Conservation (phyloP, 768 basidiomycete species). For the Russula abietina region DNA sequence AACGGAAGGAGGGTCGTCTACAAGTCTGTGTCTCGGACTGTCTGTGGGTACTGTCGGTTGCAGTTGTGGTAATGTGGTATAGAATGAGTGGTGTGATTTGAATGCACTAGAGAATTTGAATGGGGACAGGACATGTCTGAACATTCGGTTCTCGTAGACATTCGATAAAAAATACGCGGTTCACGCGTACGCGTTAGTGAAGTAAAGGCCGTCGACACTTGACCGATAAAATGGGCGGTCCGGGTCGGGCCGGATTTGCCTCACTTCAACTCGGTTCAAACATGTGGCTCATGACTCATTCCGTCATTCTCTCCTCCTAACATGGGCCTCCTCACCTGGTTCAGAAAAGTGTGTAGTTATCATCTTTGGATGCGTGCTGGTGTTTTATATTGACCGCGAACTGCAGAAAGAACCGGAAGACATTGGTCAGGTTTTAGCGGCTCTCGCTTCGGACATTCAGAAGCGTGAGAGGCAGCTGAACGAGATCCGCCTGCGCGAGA, state of each 20-base stretch:
- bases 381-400: background rate
- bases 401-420: constrained; percentile 56
- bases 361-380: background rate
- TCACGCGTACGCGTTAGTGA: background rate
- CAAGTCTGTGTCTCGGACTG: background rate
- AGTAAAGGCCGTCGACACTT: background rate
- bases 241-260: background rate
- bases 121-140: constrained; percentile 10
- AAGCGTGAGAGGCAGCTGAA: constrained; percentile 68
- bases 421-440: constrained; percentile 67
- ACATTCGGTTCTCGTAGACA: constrained; percentile 22
- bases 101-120: background rate
- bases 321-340: constrained; percentile 27
- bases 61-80: background rate
- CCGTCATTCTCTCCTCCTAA: background rate
- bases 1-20: background rate
- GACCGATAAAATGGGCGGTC: background rate
- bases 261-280: constrained; percentile 5
- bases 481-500: constrained; percentile 81
- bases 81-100: background rate
- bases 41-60: constrained; percentile 11
- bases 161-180: background rate
- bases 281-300: background rate
- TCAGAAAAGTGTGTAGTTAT: constrained; percentile 24
- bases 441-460: constrained; percentile 61